Percentiles rank a stretch among this genome's conserved stretches.
Conservation (phyloP, 2,329 filamentous ascomycete species). For the Sphaerulina musiva region DNA sequence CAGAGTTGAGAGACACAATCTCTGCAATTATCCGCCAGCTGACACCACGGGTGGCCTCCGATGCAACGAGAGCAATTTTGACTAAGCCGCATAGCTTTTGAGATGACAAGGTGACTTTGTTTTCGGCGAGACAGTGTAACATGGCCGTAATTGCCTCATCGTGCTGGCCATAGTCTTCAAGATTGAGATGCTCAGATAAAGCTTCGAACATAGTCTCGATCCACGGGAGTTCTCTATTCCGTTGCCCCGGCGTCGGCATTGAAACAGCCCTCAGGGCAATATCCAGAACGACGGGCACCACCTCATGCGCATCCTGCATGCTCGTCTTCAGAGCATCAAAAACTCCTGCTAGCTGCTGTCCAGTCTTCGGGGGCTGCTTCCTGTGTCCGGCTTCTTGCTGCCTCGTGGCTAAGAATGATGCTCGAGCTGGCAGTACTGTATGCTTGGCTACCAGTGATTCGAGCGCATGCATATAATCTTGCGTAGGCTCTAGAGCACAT, state of each 20-base stretch:
- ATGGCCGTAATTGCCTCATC: constrained; percentile 14
- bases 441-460: constrained; percentile 37
- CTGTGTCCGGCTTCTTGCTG: constrained; percentile 8
- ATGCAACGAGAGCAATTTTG: background rate
- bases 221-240: constrained; percentile 40
- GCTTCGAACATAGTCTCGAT: constrained; percentile 29
- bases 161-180: background rate
- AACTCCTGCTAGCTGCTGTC: background rate
- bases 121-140: constrained; percentile 19
- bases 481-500: background rate
- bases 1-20: constrained; percentile 42
- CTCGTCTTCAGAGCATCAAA: constrained; percentile 7
- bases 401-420: constrained; percentile 31
- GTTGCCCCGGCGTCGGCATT: constrained; percentile 37
- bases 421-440: constrained; percentile 37
- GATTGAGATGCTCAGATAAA: background rate
- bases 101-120: background rate
- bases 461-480: constrained; percentile 6
- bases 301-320: background rate
- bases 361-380: background rate
- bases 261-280: constrained; percentile 38
- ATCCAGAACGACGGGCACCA: constrained; percentile 33
- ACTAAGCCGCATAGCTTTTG: constrained; percentile 2
- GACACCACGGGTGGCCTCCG: background rate
- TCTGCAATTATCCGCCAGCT: constrained; percentile 39